A percentile compares a stretch with the other conserved stretches of the same genome.
Evolutionary conservation across 169 alveolate genomes (phyloP).

Genomic region (Plasmodium cynomolgi): DNA sequence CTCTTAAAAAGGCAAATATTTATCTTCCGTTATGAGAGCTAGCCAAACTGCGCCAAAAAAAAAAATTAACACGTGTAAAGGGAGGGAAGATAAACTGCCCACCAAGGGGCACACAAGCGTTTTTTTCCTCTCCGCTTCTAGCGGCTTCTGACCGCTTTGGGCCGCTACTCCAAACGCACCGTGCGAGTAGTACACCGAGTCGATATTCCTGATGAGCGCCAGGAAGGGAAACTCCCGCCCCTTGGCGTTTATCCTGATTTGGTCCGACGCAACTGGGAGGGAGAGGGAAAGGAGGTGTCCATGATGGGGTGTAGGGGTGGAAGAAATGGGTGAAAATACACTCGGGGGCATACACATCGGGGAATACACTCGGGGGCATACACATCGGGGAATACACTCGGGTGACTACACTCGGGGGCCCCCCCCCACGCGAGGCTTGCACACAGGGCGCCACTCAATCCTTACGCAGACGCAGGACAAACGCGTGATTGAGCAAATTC

Average conservation of each 20-base stretch:
- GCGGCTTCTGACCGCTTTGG: not conserved
- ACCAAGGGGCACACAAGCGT: not conserved
- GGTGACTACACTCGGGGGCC: too few relatives aligned
- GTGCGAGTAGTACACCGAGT: slow-evolving; percentile 34
- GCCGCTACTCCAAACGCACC: slow-evolving; percentile 3
- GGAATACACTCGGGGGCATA: not conserved
- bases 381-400: not conserved
- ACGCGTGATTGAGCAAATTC: slow-evolving; percentile 37
- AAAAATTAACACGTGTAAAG: not conserved
- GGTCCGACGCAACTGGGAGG: slow-evolving; percentile 7
- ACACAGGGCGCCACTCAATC: not conserved
- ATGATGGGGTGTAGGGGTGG: not conserved
- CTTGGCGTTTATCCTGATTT: slow-evolving; percentile 14
- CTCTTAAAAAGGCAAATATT: slow-evolving; percentile 49
- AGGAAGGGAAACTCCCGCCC: slow-evolving; percentile 40
- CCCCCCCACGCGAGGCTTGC: too few relatives aligned
- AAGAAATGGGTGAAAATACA: not conserved
- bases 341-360: not conserved
- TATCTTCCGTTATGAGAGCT: slow-evolving; percentile 52
- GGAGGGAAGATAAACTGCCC: not conserved
- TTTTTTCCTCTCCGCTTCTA: not conserved
- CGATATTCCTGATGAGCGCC: slow-evolving; percentile 39
- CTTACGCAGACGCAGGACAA: slow-evolving; percentile 45
- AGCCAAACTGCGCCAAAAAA: slow-evolving; percentile 57
- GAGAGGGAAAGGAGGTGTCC: not conserved